These are phyloP conservation scores for Neurospora sp. DNA, from an alignment of 495 filamentous ascomycete species.

Conservation along the genomic window DNA sequence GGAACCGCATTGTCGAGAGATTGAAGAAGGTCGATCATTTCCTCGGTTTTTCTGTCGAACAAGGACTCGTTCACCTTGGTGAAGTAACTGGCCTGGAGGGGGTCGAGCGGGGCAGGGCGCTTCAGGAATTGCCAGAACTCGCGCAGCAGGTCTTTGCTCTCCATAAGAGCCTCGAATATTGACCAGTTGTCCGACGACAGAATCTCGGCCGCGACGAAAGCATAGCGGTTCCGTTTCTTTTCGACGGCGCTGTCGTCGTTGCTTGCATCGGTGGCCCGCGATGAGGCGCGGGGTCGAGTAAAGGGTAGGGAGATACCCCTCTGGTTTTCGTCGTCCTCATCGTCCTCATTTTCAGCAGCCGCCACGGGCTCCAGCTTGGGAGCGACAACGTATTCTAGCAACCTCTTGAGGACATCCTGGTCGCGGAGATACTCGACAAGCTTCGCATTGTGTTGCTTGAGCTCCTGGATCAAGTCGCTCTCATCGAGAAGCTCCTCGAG, in stretches of 20 bases:
- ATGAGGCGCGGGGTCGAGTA: conserved; percentile 31
- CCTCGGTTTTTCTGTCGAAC: conserved; percentile 93
- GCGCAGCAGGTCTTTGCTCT: conserved; percentile 63
- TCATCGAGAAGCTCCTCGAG: conserved; percentile 95
- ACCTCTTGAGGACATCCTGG: conserved; percentile 70
- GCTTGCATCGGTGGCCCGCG: conserved; percentile 26
- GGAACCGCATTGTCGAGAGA: conserved; percentile 69
- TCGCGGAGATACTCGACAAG: conserved; percentile 92
- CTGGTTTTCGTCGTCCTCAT: conserved; percentile 41
- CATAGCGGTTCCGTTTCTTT: conserved; percentile 82
- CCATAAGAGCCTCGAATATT: conserved; percentile 84
- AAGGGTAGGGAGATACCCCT: conserved; percentile 41
- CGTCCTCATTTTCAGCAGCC: conserved; percentile 50
- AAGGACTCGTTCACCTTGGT: conserved; percentile 96
- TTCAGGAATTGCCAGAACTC: conserved; percentile 89
- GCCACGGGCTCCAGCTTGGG: conserved; percentile 53
- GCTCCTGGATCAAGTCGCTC: conserved; percentile 88
- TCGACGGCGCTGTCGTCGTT: conserved; percentile 59
- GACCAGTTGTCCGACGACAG: conserved; percentile 95
- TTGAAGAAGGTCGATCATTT: conserved; percentile 86
- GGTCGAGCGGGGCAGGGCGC: conserved; percentile 69
- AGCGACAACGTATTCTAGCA: conserved; percentile 86
- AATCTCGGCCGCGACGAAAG: conserved; percentile 85
- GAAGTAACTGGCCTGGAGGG: conserved; percentile 92
- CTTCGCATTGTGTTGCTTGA: conserved; percentile 97